Base-by-base conservation (phyloP, 345 rosid species). In the Raphanus sativus region DNA sequence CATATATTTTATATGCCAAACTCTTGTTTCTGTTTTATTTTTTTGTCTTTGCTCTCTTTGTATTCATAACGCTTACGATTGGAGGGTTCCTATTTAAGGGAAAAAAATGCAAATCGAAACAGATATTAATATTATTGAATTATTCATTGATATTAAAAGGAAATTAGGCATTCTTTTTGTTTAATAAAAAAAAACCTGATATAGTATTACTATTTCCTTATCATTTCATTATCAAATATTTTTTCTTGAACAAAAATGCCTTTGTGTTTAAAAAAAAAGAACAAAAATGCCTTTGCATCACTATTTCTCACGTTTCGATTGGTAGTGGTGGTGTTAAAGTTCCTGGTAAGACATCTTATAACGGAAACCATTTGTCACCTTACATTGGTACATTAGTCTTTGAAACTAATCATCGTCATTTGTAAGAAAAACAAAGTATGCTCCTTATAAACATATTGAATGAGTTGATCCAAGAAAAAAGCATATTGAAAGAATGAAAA, bases 21-120 rank as follows among this genome's bases (percentile, higher is more conserved):
- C 33, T 73, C 45, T 45, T 62, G 6, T 45, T 72, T 59, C 32
- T 59, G 30, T 59, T 72, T 10, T 73, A 30, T 45, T 56, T 6
- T 62, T 40, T 12, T 34, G 4, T 56, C 58, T 24, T 21, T 56
- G 74, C 60, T 36, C 28, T 36, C 26, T 59, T 59, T 71, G 28
- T 36, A 8, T 59, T 28, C 38, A 9, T 70, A 36, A 58, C 54
- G 8, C 64, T 59, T 50, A 52, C 45, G 5, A 26, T 68, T 68
- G 62, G 42, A 52, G 17, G 13, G 15, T 68, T 29, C 71, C 38
- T 32, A 32, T 7, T 8, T 62, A 30, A 62, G 66, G 10, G 30
- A 30, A 62, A 8, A 62, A 32, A 8, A 29, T 13, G 17, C 40
- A 32, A 29, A 62, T 61, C 2, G 5, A 11, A 12, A 45, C 4